A percentile compares a stretch with the other conserved stretches of the same genome.
Conservation (phyloP, 768 basidiomycete species). For the Boletus reticuloceps region DNA sequence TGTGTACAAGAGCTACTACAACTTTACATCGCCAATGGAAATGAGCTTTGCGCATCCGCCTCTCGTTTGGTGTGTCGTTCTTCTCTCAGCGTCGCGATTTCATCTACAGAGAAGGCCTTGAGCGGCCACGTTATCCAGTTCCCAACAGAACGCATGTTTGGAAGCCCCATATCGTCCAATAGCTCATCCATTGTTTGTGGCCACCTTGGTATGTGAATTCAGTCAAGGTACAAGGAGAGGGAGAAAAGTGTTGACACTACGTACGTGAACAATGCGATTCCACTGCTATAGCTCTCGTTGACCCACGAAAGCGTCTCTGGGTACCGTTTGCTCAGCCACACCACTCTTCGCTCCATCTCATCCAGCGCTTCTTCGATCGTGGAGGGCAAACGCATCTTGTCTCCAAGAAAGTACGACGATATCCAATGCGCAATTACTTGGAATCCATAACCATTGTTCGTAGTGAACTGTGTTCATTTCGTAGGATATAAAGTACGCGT, state of each 20-base stretch:
- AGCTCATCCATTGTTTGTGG: conserved; percentile 57
- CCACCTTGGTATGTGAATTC: conserved; percentile 40
- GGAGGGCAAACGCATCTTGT: conserved; percentile 47
- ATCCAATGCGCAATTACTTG: conserved; percentile 36
- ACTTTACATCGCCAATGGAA: no score
- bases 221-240: background rate
- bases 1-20: no score
- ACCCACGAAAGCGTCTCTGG: conserved; percentile 49
- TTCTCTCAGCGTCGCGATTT: conserved; percentile 45
- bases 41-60: background rate
- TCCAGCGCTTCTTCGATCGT: conserved; percentile 45
- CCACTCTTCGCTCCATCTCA: conserved; percentile 41
- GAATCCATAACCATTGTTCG: conserved; percentile 43
- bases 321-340: conserved; percentile 55
- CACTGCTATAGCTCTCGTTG: conserved; percentile 52
- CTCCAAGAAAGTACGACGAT: conserved; percentile 57
- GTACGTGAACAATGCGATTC: conserved; percentile 52
- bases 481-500: no score
- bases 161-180: conserved; percentile 47
- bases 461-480: conserved; percentile 42
- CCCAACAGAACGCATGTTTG: conserved; percentile 38
- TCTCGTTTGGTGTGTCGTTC: conserved; percentile 37
- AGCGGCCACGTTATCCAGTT: conserved; percentile 59
- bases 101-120: conserved; percentile 20
- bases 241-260: conserved; percentile 16